These are phyloP conservation scores for Quercus agrifolia DNA, from an alignment of 306 rosid species.

Conservation along the genomic window DNA sequence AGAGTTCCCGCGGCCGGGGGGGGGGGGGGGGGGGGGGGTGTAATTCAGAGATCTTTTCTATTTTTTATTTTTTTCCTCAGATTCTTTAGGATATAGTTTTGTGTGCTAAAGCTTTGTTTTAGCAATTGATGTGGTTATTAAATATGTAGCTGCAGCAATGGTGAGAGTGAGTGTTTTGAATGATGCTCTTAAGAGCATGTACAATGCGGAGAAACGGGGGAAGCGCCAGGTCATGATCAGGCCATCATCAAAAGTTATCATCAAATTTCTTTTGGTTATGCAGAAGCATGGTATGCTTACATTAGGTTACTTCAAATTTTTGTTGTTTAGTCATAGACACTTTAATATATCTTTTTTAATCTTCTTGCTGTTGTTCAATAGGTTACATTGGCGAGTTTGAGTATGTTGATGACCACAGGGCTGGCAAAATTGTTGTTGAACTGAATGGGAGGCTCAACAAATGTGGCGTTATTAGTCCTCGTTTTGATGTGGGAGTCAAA, in stretches of 20 bases:
- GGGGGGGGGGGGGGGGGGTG: too few species aligned
- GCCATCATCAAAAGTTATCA: constrained; percentile 40
- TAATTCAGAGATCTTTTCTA: too few species aligned
- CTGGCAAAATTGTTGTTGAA: constrained; percentile 67
- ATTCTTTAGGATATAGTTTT: background rate
- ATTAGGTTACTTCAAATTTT: background rate
- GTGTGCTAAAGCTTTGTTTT: background rate
- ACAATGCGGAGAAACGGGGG: constrained; percentile 42
- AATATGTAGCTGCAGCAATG: constrained; percentile 22
- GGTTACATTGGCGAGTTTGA: constrained; percentile 70
- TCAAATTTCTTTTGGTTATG: constrained; percentile 42
- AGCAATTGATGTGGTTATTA: background rate
- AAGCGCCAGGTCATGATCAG: constrained; percentile 48
- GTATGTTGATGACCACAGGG: constrained; percentile 60
- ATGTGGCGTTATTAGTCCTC: constrained; percentile 70
- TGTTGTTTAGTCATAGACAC: background rate
- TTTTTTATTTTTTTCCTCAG: background rate
- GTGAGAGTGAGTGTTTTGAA: constrained; percentile 41
- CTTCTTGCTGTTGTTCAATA: background rate
- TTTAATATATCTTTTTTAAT: background rate
- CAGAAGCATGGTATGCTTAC: constrained; percentile 51
- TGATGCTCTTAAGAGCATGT: constrained; percentile 46
- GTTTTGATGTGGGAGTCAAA: constrained; percentile 63
- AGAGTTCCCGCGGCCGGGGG: too few species aligned
- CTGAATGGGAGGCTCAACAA: constrained; percentile 63